These are phyloP conservation scores for Pichia terricola DNA, from an alignment of 1,139 yeast genomes.

Conservation along the genomic window DNA sequence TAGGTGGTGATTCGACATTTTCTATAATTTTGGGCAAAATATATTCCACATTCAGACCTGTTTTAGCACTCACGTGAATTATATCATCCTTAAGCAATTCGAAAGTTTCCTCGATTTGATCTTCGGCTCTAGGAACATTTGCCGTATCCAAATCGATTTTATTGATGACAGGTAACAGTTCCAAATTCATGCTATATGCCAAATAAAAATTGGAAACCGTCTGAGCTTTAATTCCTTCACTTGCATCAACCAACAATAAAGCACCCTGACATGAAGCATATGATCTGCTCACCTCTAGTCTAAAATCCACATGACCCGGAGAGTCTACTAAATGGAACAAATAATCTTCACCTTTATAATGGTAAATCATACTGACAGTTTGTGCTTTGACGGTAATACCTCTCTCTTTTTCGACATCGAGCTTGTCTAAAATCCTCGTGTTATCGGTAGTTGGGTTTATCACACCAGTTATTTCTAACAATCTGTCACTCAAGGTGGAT, in stretches of 20 bases:
- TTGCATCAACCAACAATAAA: slow-evolving; percentile 78
- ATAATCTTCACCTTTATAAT: slow-evolving; percentile 63
- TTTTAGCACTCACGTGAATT: slow-evolving; percentile 84
- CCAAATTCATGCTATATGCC: slow-evolving; percentile 78
- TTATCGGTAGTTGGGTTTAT: slow-evolving; percentile 66
- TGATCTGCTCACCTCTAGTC: slow-evolving; percentile 88
- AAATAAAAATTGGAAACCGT: slow-evolving; percentile 91
- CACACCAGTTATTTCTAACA: slow-evolving; percentile 82
- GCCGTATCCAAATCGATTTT: slow-evolving; percentile 89
- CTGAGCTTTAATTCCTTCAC: slow-evolving; percentile 96
- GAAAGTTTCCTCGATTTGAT: slow-evolving; percentile 75
- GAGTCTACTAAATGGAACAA: slow-evolving; percentile 88
- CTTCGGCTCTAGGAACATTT: slow-evolving; percentile 69
- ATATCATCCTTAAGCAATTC: slow-evolving; percentile 71
- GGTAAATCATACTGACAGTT: slow-evolving; percentile 87
- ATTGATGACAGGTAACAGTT: slow-evolving; percentile 80
- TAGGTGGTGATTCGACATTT: slow-evolving; percentile 50
- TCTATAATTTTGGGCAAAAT: slow-evolving; percentile 74
- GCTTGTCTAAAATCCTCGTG: slow-evolving; percentile 81
- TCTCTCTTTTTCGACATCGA: slow-evolving; percentile 90
- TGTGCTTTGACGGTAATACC: slow-evolving; percentile 97
- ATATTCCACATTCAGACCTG: slow-evolving; percentile 69
- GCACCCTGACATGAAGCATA: slow-evolving; percentile 98
- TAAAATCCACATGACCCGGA: slow-evolving; percentile 95
- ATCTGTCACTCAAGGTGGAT: slow-evolving; percentile 80